Percentiles rank a stretch among this genome's conserved stretches.
phyloP scores from a whole-genome alignment of 2,329 filamentous ascomycete species.

The Paecilomyces sp. region DNA sequence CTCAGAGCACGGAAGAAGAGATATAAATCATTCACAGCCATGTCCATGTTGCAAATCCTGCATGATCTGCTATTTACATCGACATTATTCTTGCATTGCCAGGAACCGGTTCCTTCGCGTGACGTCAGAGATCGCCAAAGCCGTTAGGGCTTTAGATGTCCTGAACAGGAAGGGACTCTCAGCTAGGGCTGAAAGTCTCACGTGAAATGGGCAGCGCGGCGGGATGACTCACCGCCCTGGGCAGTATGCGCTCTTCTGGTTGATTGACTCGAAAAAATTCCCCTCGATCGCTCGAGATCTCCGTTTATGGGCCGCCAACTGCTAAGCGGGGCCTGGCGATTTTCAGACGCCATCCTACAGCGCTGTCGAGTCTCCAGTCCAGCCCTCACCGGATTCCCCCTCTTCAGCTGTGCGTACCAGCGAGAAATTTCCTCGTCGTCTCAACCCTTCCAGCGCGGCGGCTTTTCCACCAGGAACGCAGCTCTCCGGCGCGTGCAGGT shows the following conservation, averaged over 20 bases:
- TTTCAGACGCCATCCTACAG: slow-evolving; percentile 24
- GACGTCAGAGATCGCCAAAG: slow-evolving; percentile 9
- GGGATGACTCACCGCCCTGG: slow-evolving; percentile 18
- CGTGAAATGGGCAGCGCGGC: background rate
- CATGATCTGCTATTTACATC: background rate
- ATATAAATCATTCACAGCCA: background rate
- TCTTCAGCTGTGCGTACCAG: background rate
- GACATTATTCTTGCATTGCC: background rate
- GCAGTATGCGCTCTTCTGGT: slow-evolving; percentile 2
- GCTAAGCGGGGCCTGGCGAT: slow-evolving; percentile 32
- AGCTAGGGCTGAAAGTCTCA: background rate
- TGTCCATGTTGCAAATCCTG: background rate
- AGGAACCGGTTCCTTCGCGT: background rate
- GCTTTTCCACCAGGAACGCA: slow-evolving; percentile 5
- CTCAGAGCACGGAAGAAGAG: background rate
- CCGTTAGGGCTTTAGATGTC: background rate
- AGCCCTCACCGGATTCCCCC: slow-evolving; percentile 4
- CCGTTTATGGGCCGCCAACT: slow-evolving; percentile 31
- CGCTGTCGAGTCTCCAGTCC: slow-evolving; percentile 7
- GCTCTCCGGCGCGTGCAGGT: slow-evolving; percentile 4
- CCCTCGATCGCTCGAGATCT: slow-evolving; percentile 13
- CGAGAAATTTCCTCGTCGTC: background rate
- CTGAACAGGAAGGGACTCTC: background rate
- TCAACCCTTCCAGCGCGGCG: slow-evolving; percentile 6
- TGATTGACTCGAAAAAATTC: slow-evolving; percentile 21